Conservation (phyloP, 2,329 filamentous ascomycete genomes). For the Colletotrichum sp. region DNA sequence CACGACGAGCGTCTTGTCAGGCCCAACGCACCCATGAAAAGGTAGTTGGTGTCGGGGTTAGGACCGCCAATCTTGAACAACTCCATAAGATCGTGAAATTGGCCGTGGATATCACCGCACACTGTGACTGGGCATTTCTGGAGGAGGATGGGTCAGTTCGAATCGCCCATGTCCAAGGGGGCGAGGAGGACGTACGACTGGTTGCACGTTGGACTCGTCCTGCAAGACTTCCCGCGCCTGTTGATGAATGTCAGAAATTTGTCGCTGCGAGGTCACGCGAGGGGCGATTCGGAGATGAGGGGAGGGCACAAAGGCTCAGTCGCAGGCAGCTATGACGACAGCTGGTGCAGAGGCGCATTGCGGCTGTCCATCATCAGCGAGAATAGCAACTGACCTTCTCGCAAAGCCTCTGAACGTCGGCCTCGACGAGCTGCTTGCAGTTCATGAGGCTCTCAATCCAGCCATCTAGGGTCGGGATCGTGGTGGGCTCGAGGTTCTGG, state of each 20-base stretch:
- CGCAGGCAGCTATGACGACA: neutral
- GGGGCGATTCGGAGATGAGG: conserved; percentile 21
- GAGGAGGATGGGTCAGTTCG: conserved; percentile 31
- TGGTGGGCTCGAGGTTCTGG: conserved; percentile 75
- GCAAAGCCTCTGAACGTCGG: conserved; percentile 94
- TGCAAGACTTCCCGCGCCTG: conserved; percentile 95
- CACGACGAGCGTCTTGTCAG: neutral
- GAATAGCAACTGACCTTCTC: conserved; percentile 75
- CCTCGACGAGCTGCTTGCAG: conserved; percentile 97
- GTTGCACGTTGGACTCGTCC: conserved; percentile 98
- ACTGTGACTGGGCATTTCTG: conserved; percentile 99
- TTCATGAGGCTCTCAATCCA: conserved; percentile 99
- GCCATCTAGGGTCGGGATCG: conserved; percentile 91
- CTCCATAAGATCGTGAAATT: conserved; percentile 99
- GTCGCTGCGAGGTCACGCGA: conserved; percentile 33
- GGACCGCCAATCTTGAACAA: conserved; percentile 98
- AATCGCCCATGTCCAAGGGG: conserved; percentile 16
- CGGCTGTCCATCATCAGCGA: neutral
- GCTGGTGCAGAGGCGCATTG: neutral
- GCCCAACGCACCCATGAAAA: conserved; percentile 85
- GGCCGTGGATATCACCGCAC: conserved; percentile 98
- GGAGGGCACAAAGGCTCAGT: conserved; percentile 1
- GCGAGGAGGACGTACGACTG: conserved; percentile 72
- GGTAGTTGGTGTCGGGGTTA: conserved; percentile 98
- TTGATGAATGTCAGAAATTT: conserved; percentile 34